Evolutionary conservation across 129 eudicot species (phyloP), one percentile per base, ranked within the genome.

Genomic region (Flaveria brownii): DNA sequence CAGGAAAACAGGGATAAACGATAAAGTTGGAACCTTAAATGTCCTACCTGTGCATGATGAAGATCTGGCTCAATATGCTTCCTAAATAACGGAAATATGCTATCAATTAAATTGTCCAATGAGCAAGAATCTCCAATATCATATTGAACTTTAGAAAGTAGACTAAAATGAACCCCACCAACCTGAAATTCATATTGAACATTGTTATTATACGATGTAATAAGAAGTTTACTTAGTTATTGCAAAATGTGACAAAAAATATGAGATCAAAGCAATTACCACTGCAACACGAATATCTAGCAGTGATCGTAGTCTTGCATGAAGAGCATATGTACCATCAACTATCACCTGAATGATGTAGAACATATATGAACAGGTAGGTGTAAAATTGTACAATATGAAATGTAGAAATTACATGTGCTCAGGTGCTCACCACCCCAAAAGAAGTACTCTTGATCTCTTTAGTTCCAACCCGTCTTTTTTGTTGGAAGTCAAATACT

Each of bases 221-320:
- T 42, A 49, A 39, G 41, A 51, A 22, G 14, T 55, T 41, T 68
- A 77, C 59, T 55, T 20, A n/a, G 41, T 16, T n/a, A 17, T 9
- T 66, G 74, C 45, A 67, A 66, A 33, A 6, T 67, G 25, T 76
- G 47, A 57, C 6, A 2, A n/a, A n/a, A n/a, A n/a, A n/a, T n/a
- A 23, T 11, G 57, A 45, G 30, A 70, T 22, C 55, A 50, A 57
- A 26, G 43, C 41, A n/a, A 15, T 80, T 95, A 95, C 99, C 96
- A 95, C 99, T 50, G 99, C 99, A 73, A 95, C 99, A 85, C 99
- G 87, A 72, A 95, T 95, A 81, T 95, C 99, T 68, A 95, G 91
- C 84, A 95, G 84, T 28, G 99, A 91, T 14, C 99, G 94, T 77
- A 95, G 78, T 77, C 85, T 89, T 30, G 99, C 92, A 84, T 95